A percentile compares a stretch with the other conserved stretches of the same genome.
Conservation (phyloP, 2,329 filamentous ascomycete genomes). For the Madurella fahalii region DNA sequence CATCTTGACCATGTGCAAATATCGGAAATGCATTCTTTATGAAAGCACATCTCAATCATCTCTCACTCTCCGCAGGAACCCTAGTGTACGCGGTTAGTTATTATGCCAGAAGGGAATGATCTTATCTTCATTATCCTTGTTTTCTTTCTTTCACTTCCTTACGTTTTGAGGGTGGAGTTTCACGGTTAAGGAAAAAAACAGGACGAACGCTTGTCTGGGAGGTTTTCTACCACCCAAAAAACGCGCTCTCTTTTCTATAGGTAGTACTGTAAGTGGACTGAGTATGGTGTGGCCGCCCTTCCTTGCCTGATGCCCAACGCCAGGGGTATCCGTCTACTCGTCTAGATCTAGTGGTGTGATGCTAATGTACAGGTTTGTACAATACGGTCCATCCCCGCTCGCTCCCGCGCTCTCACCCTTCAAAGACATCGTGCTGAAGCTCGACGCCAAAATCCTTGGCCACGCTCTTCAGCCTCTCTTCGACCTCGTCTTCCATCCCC, state of each 20-base stretch:
- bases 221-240: background rate
- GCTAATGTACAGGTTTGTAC: background rate
- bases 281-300: background rate
- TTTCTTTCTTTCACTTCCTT: too few species aligned
- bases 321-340: slow-evolving; percentile 10
- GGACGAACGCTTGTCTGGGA: too few species aligned
- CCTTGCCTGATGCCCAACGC: background rate
- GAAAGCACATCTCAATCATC: too few species aligned
- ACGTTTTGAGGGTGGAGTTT: too few species aligned
- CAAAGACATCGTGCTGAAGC: slow-evolving; percentile 82
- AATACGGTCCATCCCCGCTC: background rate
- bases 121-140: too few species aligned
- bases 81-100: too few species aligned
- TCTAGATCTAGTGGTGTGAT: slow-evolving; percentile 8
- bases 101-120: too few species aligned
- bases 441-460: slow-evolving; percentile 91
- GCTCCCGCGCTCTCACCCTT: slow-evolving; percentile 58
- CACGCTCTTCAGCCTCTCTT: slow-evolving; percentile 79
- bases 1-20: too few species aligned
- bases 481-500: slow-evolving; percentile 93
- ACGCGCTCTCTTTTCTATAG: background rate
- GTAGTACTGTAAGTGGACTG: background rate
- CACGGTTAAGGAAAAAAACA: too few species aligned
- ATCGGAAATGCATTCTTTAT: too few species aligned
- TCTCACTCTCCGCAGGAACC: too few species aligned